phyloP scores from a whole-genome alignment of 768 basidiomycete species.

The Tulasnella sp. region DNA sequence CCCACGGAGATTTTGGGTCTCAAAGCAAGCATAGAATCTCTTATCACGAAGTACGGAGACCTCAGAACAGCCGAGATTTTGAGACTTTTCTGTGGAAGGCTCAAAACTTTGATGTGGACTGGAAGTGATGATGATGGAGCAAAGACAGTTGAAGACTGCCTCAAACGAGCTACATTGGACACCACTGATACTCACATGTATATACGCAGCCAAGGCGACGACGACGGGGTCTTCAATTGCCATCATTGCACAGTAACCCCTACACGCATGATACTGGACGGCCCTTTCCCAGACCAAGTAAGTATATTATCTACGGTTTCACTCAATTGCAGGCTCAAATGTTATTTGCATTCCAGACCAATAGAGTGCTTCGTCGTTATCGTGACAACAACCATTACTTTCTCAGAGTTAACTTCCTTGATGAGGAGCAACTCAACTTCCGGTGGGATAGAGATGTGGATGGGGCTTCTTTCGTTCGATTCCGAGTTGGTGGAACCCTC shows the following conservation, averaged over 20 bases:
- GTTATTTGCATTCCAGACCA: constrained; percentile 46
- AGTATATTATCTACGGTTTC: background rate
- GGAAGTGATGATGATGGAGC: background rate
- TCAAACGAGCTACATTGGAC: background rate
- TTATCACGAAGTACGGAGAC: background rate
- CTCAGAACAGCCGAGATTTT: constrained; percentile 7
- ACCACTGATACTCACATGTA: constrained; percentile 2
- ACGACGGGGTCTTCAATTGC: constrained; percentile 41
- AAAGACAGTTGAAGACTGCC: background rate
- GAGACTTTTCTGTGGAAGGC: background rate
- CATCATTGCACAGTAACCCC: constrained; percentile 68
- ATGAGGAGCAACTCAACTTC: constrained; percentile 66
- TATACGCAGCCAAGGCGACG: background rate
- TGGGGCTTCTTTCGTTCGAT: constrained; percentile 38
- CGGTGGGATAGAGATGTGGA: constrained; percentile 60
- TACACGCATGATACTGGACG: constrained; percentile 58
- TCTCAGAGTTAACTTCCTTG: constrained; percentile 70
- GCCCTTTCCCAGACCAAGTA: constrained; percentile 37
- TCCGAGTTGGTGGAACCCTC: constrained; percentile 45
- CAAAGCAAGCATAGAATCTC: background rate
- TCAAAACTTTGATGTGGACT: background rate
- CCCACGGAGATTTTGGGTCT: constrained; percentile 11
- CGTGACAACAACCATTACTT: constrained; percentile 50
- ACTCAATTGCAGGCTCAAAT: constrained; percentile 2
- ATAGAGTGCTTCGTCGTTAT: constrained; percentile 64